Conservation (phyloP, 768 basidiomycete genomes). For the Mycena galericulata region DNA sequence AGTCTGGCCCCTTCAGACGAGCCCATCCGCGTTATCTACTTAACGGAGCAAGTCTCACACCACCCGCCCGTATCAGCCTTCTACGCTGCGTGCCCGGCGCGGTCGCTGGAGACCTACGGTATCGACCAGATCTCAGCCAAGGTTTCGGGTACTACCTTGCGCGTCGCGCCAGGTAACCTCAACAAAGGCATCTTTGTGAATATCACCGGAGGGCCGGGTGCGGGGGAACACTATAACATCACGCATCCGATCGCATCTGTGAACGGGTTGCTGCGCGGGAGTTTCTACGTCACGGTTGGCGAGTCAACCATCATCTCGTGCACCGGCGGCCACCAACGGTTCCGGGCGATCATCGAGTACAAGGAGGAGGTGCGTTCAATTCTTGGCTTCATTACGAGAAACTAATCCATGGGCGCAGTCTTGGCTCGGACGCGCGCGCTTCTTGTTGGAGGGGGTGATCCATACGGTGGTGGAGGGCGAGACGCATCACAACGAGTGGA, state of each 20-base stretch:
- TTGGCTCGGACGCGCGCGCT: constrained; percentile 92
- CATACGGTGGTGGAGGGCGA: constrained; percentile 81
- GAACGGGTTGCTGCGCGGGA: constrained; percentile 92
- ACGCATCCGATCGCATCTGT: constrained; percentile 92
- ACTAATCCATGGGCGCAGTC: constrained; percentile 56
- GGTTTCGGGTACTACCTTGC: constrained; percentile 88
- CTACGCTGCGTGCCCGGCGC: constrained; percentile 80
- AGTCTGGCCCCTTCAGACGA: constrained; percentile 60
- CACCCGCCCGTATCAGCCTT: constrained; percentile 96
- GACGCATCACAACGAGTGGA: constrained; percentile 77
- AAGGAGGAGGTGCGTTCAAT: constrained; percentile 87
- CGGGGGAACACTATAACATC: constrained; percentile 87
- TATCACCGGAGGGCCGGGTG: constrained; percentile 78
- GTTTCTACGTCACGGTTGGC: constrained; percentile 89
- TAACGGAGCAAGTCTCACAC: constrained; percentile 96
- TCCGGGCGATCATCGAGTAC: constrained; percentile 90
- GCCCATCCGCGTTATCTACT: constrained; percentile 75
- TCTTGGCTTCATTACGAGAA: too few species aligned
- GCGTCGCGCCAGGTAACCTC: constrained; percentile 82
- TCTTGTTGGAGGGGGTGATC: constrained; percentile 88
- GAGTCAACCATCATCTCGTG: constrained; percentile 88
- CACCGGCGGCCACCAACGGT: constrained; percentile 72
- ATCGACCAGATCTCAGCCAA: constrained; percentile 95
- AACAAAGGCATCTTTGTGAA: constrained; percentile 93
- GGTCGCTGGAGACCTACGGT: constrained; percentile 78